phyloP scores from a whole-genome alignment of 306 rosid species.

The Fragaria ananassa region DNA sequence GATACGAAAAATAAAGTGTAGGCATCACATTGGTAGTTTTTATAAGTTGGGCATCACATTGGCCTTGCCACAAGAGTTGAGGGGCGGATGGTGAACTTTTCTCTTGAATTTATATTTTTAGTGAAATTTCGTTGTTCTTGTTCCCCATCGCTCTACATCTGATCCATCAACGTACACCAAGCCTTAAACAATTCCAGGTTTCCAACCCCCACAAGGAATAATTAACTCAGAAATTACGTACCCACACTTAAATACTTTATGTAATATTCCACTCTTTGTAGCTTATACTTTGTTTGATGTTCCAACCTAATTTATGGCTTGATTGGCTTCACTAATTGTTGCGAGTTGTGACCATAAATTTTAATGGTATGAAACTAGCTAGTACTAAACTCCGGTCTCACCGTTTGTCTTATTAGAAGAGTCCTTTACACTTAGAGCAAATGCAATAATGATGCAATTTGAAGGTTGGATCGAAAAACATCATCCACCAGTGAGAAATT shows the following conservation, averaged over 20 bases:
- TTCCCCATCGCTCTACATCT: background rate
- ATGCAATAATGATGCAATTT: too few species aligned
- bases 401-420: background rate
- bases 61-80: too few species aligned
- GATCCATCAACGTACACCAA: background rate
- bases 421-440: background rate
- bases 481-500: too few species aligned
- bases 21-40: too few species aligned
- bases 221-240: background rate
- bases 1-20: too few species aligned
- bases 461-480: too few species aligned
- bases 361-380: background rate
- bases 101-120: background rate
- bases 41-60: too few species aligned
- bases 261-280: background rate
- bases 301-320: background rate
- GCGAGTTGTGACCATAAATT: background rate
- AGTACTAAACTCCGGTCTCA: too few species aligned
- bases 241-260: background rate
- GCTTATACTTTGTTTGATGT: background rate
- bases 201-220: background rate
- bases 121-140: slow-evolving; percentile 15
- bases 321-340: background rate
- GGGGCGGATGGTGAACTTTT: too few species aligned
- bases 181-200: background rate